Evolutionary conservation across 2,329 filamentous ascomycete species (phyloP), one percentile per base, ranked within the genome.

Genomic region (Sphaerulina vaccinii): DNA sequence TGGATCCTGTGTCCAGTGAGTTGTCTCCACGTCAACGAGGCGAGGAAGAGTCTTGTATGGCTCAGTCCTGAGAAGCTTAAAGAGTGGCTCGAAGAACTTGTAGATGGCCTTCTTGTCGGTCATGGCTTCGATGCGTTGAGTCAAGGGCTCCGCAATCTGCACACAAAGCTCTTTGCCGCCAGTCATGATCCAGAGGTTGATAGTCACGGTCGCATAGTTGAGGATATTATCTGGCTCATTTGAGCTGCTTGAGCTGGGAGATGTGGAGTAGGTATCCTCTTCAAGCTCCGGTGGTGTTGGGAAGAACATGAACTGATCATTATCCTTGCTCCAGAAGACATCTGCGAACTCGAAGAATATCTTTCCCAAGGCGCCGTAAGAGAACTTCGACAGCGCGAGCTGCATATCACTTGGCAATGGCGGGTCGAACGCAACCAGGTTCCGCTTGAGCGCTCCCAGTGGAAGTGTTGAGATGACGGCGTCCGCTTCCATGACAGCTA

Each of bases 271-370:
- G 5, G 62, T 52, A 6, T 67, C 68, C 5, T 66, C 56, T 2
- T 38, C 59, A 16, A 40, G 41, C 4, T 47, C 51, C 13, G 62
- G 54, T 22, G 72, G 72, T 11, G 71, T 69, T 1, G 72, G 72
- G 45, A 73, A 74, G 61, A 68, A 74, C 41, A 74, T 71, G 58
- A 74, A 73, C 54, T 74, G 72, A 60, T 74, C 72, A 54, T 74
- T 72, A 47, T 74, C 72, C 51, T 73, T 74, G 22, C 70, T 66
- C 72, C 72, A 74, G 61, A 74, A 74, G 23, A 74, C 68, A 29
- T 73, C 71, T 37, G 62, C 62, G 47, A 74, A 74, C 49, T 73
- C 71, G 50, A 74, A 71, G 51, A 74, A 74, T 18, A 74, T 66
- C 53, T 74, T 74, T 41, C 72, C 72, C 22, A 74, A 63, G 22